These are phyloP conservation scores for Blastocystis sp. DNA, from an alignment of 352 stramenopile genomes.

Conservation along the genomic window DNA sequence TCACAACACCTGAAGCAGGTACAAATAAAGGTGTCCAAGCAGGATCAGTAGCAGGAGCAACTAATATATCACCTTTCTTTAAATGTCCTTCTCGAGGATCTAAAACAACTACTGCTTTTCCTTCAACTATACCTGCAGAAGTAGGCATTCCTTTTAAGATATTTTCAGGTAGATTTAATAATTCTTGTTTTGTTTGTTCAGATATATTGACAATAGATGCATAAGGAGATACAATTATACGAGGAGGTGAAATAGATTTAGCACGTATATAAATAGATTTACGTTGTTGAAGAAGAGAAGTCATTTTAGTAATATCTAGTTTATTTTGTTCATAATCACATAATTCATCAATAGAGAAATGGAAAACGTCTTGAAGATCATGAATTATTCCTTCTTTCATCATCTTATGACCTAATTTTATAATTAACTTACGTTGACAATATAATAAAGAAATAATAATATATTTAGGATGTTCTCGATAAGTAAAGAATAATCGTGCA, in stretches of 20 bases:
- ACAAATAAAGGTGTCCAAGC: slow-evolving; percentile 40
- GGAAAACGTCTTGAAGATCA: not conserved
- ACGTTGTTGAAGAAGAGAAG: not conserved
- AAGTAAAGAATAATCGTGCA: slow-evolving; percentile 1
- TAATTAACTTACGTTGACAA: not conserved
- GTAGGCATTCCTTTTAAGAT: slow-evolving; percentile 2
- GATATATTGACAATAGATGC: slow-evolving; percentile 2
- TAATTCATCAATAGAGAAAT: slow-evolving; percentile 1
- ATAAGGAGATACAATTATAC: slow-evolving; percentile 8
- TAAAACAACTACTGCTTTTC: slow-evolving; percentile 4
- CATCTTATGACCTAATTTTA: not conserved
- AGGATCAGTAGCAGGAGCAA: slow-evolving; percentile 34
- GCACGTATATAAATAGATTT: not conserved
- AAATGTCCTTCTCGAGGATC: slow-evolving; percentile 2
- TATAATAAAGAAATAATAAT: not conserved
- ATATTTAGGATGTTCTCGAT: slow-evolving; percentile 25
- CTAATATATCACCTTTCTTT: slow-evolving; percentile 37
- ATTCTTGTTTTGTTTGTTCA: not conserved
- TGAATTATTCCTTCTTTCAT: not conserved
- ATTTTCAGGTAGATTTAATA: not conserved
- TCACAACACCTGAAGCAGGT: slow-evolving; percentile 28
- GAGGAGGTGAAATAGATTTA: not conserved
- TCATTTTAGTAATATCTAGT: not conserved
- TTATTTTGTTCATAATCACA: not conserved
- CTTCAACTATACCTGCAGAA: slow-evolving; percentile 9